Conservation (phyloP, 805 yeast species). For the Suhomyces emberorum region DNA sequence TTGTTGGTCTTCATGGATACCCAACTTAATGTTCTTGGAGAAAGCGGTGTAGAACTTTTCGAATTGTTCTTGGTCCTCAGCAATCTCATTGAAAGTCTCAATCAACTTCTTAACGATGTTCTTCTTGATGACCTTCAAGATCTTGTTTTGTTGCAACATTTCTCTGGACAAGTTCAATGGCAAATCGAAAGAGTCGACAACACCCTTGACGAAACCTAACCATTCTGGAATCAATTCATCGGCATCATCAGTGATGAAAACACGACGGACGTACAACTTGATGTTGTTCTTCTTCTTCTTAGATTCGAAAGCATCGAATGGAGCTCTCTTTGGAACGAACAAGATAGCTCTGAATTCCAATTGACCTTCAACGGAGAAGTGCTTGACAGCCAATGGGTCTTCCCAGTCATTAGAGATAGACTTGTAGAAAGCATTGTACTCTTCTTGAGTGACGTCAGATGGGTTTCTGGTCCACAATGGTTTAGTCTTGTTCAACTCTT, state of each 20-base stretch:
- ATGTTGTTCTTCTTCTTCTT: conserved; percentile 99
- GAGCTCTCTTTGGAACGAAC: conserved; percentile 98
- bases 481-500: conserved; percentile 97
- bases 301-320: conserved; percentile 95
- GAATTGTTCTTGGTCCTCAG: conserved; percentile 98
- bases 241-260: conserved; percentile 98
- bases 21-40: conserved; percentile 97
- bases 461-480: conserved; percentile 99
- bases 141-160: conserved; percentile 99
- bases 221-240: conserved; percentile 99
- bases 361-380: conserved; percentile 99
- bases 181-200: conserved; percentile 98
- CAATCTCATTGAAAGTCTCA: conserved; percentile 98
- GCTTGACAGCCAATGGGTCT: conserved; percentile 99
- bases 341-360: conserved; percentile 97
- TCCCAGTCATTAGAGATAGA: conserved; percentile 99
- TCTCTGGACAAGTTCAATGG: conserved; percentile 99
- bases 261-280: conserved; percentile 98
- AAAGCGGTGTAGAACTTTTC: conserved; percentile 98
- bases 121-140: conserved; percentile 98
- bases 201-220: conserved; percentile 97
- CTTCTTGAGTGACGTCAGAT: conserved; percentile 94
- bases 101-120: conserved; percentile 97
- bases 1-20: conserved; percentile 98
- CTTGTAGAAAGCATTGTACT: conserved; percentile 98